Conservation (phyloP, 2,329 filamentous ascomycete genomes). For the Ophioceras dolichostomum region DNA sequence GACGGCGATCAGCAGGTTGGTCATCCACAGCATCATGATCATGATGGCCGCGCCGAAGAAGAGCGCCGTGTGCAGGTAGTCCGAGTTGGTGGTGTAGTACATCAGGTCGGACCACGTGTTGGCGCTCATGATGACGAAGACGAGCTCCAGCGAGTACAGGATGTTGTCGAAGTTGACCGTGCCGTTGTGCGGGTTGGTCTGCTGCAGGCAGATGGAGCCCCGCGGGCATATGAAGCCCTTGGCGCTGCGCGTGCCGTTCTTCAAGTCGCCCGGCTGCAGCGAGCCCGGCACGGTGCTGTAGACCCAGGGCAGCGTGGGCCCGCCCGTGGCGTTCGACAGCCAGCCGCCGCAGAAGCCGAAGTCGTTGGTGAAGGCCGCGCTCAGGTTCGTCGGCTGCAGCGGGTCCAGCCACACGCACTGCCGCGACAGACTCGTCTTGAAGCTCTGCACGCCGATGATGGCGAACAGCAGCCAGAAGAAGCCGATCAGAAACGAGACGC, state of each 20-base stretch:
- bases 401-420: conserved; percentile 70
- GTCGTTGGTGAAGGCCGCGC: conserved; percentile 46
- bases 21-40: conserved; percentile 91
- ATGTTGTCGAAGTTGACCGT: conserved; percentile 97
- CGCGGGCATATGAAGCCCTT: conserved; percentile 87
- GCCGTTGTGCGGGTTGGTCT: conserved; percentile 64
- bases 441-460: conserved; percentile 93
- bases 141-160: conserved; percentile 76
- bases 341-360: conserved; percentile 82
- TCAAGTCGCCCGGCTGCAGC: conserved; percentile 28
- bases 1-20: conserved; percentile 87
- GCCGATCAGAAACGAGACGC: conserved; percentile 84
- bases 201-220: conserved; percentile 73
- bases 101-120: conserved; percentile 95
- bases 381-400: conserved; percentile 37
- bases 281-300: conserved; percentile 22
- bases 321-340: conserved; percentile 46
- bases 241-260: conserved; percentile 34
- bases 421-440: conserved; percentile 70
- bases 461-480: conserved; percentile 99
- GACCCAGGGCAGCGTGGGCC: conserved; percentile 52
- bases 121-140: conserved; percentile 97
- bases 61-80: conserved; percentile 76
- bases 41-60: conserved; percentile 68
- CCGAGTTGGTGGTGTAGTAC: conserved; percentile 85